Base-by-base conservation (phyloP, 2,329 filamentous ascomycete genomes). In the Trichoderma asperellum region DNA sequence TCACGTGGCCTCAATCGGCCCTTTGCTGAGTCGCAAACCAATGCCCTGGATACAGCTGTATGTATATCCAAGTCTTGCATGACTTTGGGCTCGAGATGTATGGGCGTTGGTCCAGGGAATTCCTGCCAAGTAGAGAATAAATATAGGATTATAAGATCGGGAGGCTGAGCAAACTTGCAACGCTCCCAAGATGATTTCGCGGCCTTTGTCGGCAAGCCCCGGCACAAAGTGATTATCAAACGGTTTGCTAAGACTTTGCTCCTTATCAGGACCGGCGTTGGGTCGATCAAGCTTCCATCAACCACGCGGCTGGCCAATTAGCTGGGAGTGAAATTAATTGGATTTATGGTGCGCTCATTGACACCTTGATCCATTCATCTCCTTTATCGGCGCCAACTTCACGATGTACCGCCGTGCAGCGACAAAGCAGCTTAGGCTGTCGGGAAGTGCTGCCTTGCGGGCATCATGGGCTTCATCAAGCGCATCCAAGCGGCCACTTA, bases 201-300 rank as follows among this genome's bases (percentile, higher is more conserved):
- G 64, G 64, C 64, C 64, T 67, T 37, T 21, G 56, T 67, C 64
- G 64, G 64, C 32, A 67, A 67, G 27, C 55, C 64, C 64, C 64
- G 64, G 64, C 64, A 49, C 64, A 59, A 67, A 24, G 37, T 18
- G 53, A 29, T 29, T 58, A n/a, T 37, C 34, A 37, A 35, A 37
- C n/a, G 56, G 27, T 37, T 58, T 35, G 32, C 29, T 58, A 58
- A 58, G 56, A 58, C 35, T 37, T 32, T 58, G 47, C 47, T 49
- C 47, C 47, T 58, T 58, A 58, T 58, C 57, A 21, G 35, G 37
- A 12, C 32, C 34, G 55, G 29, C 21, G 58, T 37, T 67, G 55
- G 40, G 49, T 59, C 55, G 29, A 37, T 37, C 29, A 49, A 29
- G 64, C 55, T 52, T 59, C 21, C 63, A 37, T 43, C 40, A 59